phyloP scores from a whole-genome alignment of 495 filamentous ascomycete species.

The Hypoxylon subgilvum region DNA sequence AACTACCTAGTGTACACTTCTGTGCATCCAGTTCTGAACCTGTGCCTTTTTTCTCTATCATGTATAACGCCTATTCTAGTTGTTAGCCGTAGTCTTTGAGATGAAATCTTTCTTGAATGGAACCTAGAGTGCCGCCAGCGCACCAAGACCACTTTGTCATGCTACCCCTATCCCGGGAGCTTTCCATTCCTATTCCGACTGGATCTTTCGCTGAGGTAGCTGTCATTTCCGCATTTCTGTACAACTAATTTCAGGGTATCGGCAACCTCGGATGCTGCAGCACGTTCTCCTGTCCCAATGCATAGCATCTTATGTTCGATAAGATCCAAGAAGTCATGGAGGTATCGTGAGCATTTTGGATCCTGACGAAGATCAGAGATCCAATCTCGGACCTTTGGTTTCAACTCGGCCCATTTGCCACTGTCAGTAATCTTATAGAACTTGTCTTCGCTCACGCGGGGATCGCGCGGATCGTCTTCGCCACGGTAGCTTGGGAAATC shows the following conservation, averaged over 20 bases:
- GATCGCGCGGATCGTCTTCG: not conserved
- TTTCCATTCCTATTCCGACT: too few species aligned
- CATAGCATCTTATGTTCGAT: conserved; percentile 9
- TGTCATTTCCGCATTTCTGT: not conserved
- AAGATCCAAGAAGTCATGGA: conserved; percentile 1
- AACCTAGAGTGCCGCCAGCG: too few species aligned
- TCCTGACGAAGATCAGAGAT: not conserved
- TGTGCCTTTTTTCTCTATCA: too few species aligned
- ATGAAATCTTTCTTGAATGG: too few species aligned
- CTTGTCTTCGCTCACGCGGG: conserved; percentile 5
- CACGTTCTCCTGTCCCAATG: not conserved
- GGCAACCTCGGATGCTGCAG: conserved; percentile 6
- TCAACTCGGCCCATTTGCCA: not conserved
- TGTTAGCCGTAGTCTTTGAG: too few species aligned
- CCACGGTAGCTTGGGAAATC: conserved; percentile 18
- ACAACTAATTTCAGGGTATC: not conserved
- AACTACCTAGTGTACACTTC: too few species aligned
- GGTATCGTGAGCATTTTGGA: conserved; percentile 6
- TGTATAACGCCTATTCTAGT: too few species aligned
- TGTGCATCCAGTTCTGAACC: too few species aligned
- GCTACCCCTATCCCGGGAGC: too few species aligned
- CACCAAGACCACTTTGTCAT: too few species aligned
- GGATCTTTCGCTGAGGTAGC: not conserved
- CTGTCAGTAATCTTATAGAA: conserved; percentile 3
- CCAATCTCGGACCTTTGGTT: conserved; percentile 6